These are phyloP conservation scores for Boletus insuetus DNA, from an alignment of 768 basidiomycete species.

Conservation along the genomic window DNA sequence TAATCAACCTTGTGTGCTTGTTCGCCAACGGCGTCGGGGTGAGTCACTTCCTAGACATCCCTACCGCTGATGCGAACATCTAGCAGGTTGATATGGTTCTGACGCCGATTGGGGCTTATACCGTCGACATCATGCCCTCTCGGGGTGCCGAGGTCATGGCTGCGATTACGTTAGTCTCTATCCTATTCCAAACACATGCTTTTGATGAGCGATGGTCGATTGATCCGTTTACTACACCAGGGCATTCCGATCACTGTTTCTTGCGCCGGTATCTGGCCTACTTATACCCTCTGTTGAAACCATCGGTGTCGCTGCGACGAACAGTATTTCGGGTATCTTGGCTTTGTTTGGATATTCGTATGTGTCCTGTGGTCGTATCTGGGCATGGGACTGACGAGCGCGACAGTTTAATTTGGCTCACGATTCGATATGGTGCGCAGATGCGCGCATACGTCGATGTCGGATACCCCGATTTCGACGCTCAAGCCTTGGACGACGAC, in stretches of 20 bases:
- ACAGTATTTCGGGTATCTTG: constrained; percentile 44
- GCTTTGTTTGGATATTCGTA: constrained; percentile 54
- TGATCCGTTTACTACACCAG: neutral
- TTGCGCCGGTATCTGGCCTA: constrained; percentile 13
- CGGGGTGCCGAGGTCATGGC: neutral
- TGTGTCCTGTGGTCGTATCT: constrained; percentile 23
- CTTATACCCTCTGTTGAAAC: constrained; percentile 40
- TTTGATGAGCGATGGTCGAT: neutral
- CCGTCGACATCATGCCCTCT: neutral
- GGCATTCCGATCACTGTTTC: constrained; percentile 2
- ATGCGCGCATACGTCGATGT: neutral
- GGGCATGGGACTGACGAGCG: neutral
- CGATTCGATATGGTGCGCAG: neutral
- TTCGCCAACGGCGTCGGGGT: constrained; percentile 68
- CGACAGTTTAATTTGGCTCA: neutral
- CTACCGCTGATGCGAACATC: neutral
- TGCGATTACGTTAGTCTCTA: neutral
- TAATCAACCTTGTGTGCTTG: constrained; percentile 50
- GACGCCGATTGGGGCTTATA: neutral
- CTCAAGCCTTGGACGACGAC: neutral
- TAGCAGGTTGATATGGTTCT: neutral
- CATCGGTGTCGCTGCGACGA: constrained; percentile 38
- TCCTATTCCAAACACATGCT: neutral
- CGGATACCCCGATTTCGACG: neutral
- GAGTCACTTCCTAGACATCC: constrained; percentile 12